Conservation (phyloP, 2,329 filamentous ascomycete genomes). For the Clarireedia monteithiana region DNA sequence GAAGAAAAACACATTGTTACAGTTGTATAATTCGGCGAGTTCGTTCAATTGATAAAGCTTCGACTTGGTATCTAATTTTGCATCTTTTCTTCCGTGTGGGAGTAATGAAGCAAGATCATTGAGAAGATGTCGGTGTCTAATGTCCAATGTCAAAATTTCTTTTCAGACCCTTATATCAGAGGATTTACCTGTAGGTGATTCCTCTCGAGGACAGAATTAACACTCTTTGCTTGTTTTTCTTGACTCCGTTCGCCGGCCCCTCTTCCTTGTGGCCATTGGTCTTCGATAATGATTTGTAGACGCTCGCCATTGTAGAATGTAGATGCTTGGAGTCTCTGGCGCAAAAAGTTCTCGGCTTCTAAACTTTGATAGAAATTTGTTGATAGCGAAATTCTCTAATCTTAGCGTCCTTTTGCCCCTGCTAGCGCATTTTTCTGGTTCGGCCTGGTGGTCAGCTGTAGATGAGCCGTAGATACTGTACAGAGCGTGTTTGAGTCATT, state of each 20-base stretch:
- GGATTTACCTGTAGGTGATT: conserved; percentile 68
- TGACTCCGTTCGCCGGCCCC: conserved; percentile 39
- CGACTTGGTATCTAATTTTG: conserved; percentile 93
- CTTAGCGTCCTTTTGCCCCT: conserved; percentile 16
- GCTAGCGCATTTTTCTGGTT: not conserved
- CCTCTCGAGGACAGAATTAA: conserved; percentile 88
- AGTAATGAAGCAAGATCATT: conserved; percentile 84
- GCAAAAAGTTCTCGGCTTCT: conserved; percentile 17
- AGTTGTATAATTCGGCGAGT: conserved; percentile 69
- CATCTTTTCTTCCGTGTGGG: conserved; percentile 88
- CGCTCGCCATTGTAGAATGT: conserved; percentile 50
- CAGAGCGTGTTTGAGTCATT: not conserved
- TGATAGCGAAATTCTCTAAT: conserved; percentile 17
- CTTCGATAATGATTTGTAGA: conserved; percentile 69
- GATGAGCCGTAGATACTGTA: not conserved
- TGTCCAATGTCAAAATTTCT: conserved; percentile 1
- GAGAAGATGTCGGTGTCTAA: conserved; percentile 84
- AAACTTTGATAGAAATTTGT: conserved; percentile 15
- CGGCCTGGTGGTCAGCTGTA: not conserved
- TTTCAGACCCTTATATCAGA: not conserved
- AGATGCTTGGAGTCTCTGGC: conserved; percentile 6
- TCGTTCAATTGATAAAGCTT: conserved; percentile 79
- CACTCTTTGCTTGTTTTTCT: conserved; percentile 67
- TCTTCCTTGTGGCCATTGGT: conserved; percentile 42
- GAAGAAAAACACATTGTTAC: conserved; percentile 92